Conservation (phyloP, 1,139 yeast genomes). For the Scheffersomyces segobiensis region DNA sequence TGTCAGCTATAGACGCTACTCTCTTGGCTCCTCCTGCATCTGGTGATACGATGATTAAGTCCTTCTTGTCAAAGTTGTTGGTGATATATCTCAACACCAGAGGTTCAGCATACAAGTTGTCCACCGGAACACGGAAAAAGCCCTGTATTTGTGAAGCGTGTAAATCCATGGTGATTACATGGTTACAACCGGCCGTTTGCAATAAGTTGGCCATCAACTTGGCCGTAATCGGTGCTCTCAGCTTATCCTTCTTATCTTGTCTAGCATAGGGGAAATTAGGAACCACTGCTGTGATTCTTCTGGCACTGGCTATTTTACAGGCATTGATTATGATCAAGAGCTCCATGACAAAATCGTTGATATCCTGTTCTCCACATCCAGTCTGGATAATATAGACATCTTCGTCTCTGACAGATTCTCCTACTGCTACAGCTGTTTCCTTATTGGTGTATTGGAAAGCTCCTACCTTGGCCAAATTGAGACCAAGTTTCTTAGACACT, state of each 20-base stretch:
- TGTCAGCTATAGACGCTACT: conserved; percentile 78
- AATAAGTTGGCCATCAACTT: conserved; percentile 73
- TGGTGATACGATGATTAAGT: conserved; percentile 70
- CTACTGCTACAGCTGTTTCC: conserved; percentile 72
- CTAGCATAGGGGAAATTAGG: conserved; percentile 84
- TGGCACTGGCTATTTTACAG: conserved; percentile 75
- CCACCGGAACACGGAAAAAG: conserved; percentile 78
- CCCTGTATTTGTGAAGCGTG: conserved; percentile 88
- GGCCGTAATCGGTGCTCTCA: conserved; percentile 82
- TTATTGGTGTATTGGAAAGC: conserved; percentile 33
- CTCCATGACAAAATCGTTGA: conserved; percentile 73
- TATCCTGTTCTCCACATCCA: conserved; percentile 56
- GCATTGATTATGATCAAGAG: conserved; percentile 72
- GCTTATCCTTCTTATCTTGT: conserved; percentile 80
- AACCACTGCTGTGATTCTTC: conserved; percentile 75
- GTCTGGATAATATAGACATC: conserved; percentile 75
- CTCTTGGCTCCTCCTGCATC: conserved; percentile 89
- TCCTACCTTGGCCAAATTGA: conserved; percentile 62
- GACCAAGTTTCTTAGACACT: conserved; percentile 66
- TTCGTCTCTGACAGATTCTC: conserved; percentile 77
- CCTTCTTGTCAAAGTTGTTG: conserved; percentile 47
- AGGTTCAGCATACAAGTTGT: conserved; percentile 80
- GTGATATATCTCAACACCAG: conserved; percentile 68
- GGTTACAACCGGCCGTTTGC: conserved; percentile 79
- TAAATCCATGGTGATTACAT: conserved; percentile 79